Evolutionary conservation across 2,329 filamentous ascomycete genomes (phyloP).

Genomic region (Talaromyces verruculosus): DNA sequence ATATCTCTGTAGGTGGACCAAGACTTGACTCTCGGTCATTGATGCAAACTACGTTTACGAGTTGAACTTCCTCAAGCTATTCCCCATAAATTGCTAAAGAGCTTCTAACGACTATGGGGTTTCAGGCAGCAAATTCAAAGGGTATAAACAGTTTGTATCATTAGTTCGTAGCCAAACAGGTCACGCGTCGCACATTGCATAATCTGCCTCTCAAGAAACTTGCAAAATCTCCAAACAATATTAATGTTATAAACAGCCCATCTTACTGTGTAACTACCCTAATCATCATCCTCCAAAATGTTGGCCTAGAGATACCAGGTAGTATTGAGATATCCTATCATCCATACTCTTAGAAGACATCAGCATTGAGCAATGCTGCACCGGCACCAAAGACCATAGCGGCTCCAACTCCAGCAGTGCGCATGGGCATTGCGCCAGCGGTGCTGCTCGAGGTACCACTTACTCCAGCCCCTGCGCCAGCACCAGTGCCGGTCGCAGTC

Average conservation of each 20-base stretch:
- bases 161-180: background rate
- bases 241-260: background rate
- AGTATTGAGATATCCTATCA: background rate
- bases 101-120: background rate
- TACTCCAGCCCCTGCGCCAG: background rate
- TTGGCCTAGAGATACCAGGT: background rate
- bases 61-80: background rate
- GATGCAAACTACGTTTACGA: background rate
- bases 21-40: background rate
- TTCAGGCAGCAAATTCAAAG: background rate
- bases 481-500: slow-evolving; percentile 11
- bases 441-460: background rate
- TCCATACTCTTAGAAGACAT: background rate
- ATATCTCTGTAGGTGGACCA: background rate
- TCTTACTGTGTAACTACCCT: background rate
- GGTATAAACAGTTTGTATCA: background rate
- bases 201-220: background rate
- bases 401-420: slow-evolving; percentile 7
- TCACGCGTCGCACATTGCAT: background rate
- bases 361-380: slow-evolving; percentile 18
- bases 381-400: slow-evolving; percentile 2
- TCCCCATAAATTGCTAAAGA: background rate
- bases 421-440: slow-evolving; percentile 11
- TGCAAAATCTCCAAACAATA: background rate
- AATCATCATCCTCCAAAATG: background rate